Evolutionary conservation across 2,329 filamentous ascomycete genomes (phyloP).

Genomic region (Beauveria scarabaeidicola): DNA sequence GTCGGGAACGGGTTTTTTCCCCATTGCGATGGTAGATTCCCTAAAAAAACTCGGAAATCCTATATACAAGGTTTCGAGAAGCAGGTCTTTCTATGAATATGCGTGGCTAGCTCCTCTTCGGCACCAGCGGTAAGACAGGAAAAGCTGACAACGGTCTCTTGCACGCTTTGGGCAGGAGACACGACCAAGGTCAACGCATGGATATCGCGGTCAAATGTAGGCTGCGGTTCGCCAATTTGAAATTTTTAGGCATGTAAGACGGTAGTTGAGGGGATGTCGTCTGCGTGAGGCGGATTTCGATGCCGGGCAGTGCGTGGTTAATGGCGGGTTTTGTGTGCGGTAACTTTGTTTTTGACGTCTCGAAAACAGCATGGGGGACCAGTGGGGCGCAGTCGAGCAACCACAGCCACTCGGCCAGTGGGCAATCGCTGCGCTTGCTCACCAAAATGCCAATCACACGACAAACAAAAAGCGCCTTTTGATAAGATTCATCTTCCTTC

Average conservation of each 20-base stretch:
- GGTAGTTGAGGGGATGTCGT: background rate
- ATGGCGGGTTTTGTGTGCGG: background rate
- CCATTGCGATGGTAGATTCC: background rate
- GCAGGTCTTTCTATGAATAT: background rate
- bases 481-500: background rate
- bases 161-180: constrained; percentile 10
- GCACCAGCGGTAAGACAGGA: background rate
- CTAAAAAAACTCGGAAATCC: too few relatives aligned
- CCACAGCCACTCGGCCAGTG: background rate
- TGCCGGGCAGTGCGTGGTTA: background rate
- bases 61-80: too few relatives aligned
- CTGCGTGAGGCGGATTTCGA: background rate
- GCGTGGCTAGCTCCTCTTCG: background rate
- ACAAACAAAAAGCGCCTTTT: background rate
- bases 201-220: background rate
- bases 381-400: background rate
- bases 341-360: background rate
- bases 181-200: constrained; percentile 8
- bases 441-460: background rate
- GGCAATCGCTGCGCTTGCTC: background rate
- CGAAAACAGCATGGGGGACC: background rate
- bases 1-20: constrained; percentile 46
- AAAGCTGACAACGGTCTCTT: constrained; percentile 3
- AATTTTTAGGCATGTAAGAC: background rate
- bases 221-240: background rate